Base-by-base conservation (phyloP, 129 eudicot genomes). In the Escallonia rubra region DNA sequence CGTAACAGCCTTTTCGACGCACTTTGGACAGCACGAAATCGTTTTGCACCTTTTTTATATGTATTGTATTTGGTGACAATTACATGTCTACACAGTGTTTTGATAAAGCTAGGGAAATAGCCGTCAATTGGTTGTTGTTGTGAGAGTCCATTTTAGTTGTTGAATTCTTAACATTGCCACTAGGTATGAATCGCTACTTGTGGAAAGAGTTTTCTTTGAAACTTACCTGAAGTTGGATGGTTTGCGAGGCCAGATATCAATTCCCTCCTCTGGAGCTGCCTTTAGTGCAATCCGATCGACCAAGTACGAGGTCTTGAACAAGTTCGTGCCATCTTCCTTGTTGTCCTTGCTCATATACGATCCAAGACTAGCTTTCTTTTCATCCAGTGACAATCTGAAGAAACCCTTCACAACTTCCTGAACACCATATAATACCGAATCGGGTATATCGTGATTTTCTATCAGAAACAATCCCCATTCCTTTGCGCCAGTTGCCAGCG, bases 381-480 rank as follows among this genome's bases (percentile, higher is more conserved):
- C 83, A 41, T 77, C 76, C 43, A 66, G 77, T 57, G 72, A 43
- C 76, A 84, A 65, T 7, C 62, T 72, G 16, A 84, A 84, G 57
- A 84, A 84, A 12, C 81, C 83, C 63, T 64, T 77, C 48, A 80
- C 79, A 63, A 68, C 83, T 40, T 70, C 76, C 79, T 63, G 66
- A 44, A 71, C 86, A 70, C 72, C 71, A 14, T 68, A 66, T 74
- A 84, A 53, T 7, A 84, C 70, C n/a, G 43, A 61, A 41, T 46
- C 53, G 10, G 60, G 73, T 70, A 83, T 71, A 54, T 86, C 89
- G 40, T 84, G 89, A 72, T 84, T 74, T 49, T 50, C 64, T 13
- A 84, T 50, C 41, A 84, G 38, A 59, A 84, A 81, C 76, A 80
- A 9, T 0, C 89, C 86, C 89, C 89, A 84, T n/a, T 84, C 89